A percentile compares a stretch with the other conserved stretches of the same genome.
These are phyloP conservation scores for Colletotrichum brevisporum DNA, from an alignment of 2,329 filamentous ascomycete species.

Conservation along the genomic window DNA sequence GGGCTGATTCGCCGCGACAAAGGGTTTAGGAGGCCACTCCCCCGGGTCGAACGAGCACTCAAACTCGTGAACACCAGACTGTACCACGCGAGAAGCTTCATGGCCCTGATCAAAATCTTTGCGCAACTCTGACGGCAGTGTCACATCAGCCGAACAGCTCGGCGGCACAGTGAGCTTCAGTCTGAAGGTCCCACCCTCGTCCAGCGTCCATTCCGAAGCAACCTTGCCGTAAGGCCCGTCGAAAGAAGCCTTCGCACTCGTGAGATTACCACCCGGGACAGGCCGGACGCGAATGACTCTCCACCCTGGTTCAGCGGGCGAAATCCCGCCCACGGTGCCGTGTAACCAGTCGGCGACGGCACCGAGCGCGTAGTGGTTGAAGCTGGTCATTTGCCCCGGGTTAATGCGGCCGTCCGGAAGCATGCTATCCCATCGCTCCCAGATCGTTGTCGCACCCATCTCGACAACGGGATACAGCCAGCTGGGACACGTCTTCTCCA, in stretches of 20 bases:
- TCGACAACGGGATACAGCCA: constrained; percentile 54
- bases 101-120: not conserved
- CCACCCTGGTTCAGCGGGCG: constrained; percentile 44
- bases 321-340: constrained; percentile 44
- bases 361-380: constrained; percentile 59
- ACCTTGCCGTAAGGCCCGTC: constrained; percentile 31
- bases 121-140: constrained; percentile 26
- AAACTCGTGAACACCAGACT: constrained; percentile 28
- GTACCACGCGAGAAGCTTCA: constrained; percentile 9
- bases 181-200: constrained; percentile 1
- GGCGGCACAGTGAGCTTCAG: constrained; percentile 31
- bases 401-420: constrained; percentile 54
- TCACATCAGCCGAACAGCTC: constrained; percentile 24
- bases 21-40: constrained; percentile 27
- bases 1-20: constrained; percentile 24
- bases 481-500: constrained; percentile 51
- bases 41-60: constrained; percentile 27
- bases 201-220: constrained; percentile 20
- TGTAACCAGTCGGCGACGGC: constrained; percentile 56
- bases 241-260: constrained; percentile 30
- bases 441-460: constrained; percentile 57
- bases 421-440: constrained; percentile 60
- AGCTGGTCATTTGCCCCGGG: constrained; percentile 56
- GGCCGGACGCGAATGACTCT: constrained; percentile 30
- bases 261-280: constrained; percentile 35